phyloP scores from a whole-genome alignment of 805 yeast genomes.

The Wickerhamiella domercqiae region DNA sequence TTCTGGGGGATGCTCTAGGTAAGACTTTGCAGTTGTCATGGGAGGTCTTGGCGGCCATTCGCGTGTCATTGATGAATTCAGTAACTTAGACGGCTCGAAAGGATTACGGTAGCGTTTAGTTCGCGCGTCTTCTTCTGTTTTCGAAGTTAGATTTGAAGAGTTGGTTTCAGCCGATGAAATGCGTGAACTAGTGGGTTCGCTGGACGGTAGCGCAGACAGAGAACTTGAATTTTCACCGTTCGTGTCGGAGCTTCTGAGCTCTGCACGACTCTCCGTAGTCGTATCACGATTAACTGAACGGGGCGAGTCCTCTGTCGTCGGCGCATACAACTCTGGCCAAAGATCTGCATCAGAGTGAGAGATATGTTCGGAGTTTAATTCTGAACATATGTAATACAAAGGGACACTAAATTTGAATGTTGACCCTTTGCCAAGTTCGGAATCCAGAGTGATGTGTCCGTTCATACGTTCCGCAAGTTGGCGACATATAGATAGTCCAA shows the following conservation, averaged over 20 bases:
- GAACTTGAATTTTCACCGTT: background rate
- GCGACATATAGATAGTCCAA: conserved; percentile 78
- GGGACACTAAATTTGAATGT: conserved; percentile 61
- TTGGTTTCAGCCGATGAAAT: background rate
- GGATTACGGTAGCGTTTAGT: background rate
- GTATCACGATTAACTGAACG: no score
- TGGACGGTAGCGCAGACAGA: background rate
- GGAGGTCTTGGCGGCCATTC: background rate
- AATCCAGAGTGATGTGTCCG: conserved; percentile 63
- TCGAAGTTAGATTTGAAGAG: background rate
- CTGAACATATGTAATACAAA: conserved; percentile 11
- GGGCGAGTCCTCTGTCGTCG: no score
- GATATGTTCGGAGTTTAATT: conserved; percentile 1
- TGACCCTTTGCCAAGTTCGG: conserved; percentile 70
- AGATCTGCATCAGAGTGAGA: conserved; percentile 1
- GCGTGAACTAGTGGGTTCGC: no score
- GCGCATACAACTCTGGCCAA: conserved; percentile 13
- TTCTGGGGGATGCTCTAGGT: conserved; percentile 3
- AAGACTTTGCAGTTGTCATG: background rate
- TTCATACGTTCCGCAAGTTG: conserved; percentile 86
- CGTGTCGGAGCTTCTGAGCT: background rate
- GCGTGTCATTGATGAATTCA: background rate
- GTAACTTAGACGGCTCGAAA: background rate
- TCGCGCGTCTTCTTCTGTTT: no score
- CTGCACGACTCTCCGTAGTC: no score